Evolutionary conservation across 495 filamentous ascomycete genomes (phyloP).

Genomic region (Aspergillus nidulans): DNA sequence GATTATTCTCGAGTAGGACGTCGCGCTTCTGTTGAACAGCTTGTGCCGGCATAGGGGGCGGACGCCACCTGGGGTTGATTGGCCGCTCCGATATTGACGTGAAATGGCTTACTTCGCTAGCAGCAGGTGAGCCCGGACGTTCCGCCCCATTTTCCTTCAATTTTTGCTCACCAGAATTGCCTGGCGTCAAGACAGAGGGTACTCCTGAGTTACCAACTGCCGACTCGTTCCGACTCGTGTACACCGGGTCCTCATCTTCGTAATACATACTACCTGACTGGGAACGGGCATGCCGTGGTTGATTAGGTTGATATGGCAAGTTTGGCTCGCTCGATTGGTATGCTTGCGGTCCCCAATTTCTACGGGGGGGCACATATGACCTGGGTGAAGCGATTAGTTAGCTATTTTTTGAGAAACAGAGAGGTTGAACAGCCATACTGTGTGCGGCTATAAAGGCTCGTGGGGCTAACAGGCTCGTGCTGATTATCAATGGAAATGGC

Average conservation of each 20-base stretch:
- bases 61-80: conserved; percentile 81
- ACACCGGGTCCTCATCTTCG: conserved; percentile 91
- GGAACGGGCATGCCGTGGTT: conserved; percentile 33
- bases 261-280: conserved; percentile 63
- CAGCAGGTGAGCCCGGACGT: conserved; percentile 67
- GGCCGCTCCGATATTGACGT: conserved; percentile 81
- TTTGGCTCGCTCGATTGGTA: conserved; percentile 4
- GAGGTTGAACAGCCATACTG: conserved; percentile 57
- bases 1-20: conserved; percentile 62
- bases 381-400: conserved; percentile 36
- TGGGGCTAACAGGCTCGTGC: conserved; percentile 45
- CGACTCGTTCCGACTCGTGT: conserved; percentile 49
- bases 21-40: conserved; percentile 50
- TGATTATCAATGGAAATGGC: conserved; percentile 28
- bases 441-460: conserved; percentile 65
- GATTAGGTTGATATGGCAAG: conserved; percentile 7
- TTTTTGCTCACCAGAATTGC: conserved; percentile 33
- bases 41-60: conserved; percentile 36
- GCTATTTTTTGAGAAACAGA: conserved; percentile 12
- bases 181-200: conserved; percentile 35
- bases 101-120: conserved; percentile 73
- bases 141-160: conserved; percentile 56
- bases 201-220: conserved; percentile 19
- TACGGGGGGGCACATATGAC: conserved; percentile 60
- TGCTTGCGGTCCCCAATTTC: conserved; percentile 33